These are phyloP conservation scores for Kurtzmaniella cleridarum DNA, from an alignment of 805 yeast genomes.

Conservation along the genomic window DNA sequence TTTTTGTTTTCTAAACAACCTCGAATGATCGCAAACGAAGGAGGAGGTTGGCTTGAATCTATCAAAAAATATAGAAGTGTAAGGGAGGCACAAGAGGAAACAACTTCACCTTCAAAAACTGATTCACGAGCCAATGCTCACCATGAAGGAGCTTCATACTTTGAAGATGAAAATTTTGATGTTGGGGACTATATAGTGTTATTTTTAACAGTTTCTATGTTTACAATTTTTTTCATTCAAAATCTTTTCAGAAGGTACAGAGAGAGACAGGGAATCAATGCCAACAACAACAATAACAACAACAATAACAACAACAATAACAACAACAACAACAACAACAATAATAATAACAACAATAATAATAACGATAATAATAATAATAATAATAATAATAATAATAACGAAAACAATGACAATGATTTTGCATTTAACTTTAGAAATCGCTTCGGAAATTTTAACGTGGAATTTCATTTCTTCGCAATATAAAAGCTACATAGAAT, in stretches of 20 bases:
- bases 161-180: slow-evolving; percentile 23
- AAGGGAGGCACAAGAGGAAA: slow-evolving; percentile 6
- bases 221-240: slow-evolving; percentile 22
- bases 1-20: slow-evolving; percentile 20
- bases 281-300: slow-evolving; percentile 4
- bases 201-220: slow-evolving; percentile 21
- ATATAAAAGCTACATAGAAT: slow-evolving; percentile 9
- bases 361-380: not conserved
- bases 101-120: slow-evolving; percentile 9
- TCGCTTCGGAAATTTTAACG: slow-evolving; percentile 12
- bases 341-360: slow-evolving; percentile 6
- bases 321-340: slow-evolving; percentile 3
- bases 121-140: slow-evolving; percentile 26
- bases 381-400: slow-evolving; percentile 1
- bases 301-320: slow-evolving; percentile 5
- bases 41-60: slow-evolving; percentile 30
- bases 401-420: not conserved
- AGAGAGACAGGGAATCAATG: slow-evolving; percentile 14
- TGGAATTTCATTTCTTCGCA: slow-evolving; percentile 34
- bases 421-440: slow-evolving; percentile 9
- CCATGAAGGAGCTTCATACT: slow-evolving; percentile 24
- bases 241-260: slow-evolving; percentile 22
- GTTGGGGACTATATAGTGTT: slow-evolving; percentile 32
- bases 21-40: slow-evolving; percentile 12
- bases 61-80: slow-evolving; percentile 25